Conservation (phyloP, 768 basidiomycete genomes). For the Pisolithus orientalis region DNA sequence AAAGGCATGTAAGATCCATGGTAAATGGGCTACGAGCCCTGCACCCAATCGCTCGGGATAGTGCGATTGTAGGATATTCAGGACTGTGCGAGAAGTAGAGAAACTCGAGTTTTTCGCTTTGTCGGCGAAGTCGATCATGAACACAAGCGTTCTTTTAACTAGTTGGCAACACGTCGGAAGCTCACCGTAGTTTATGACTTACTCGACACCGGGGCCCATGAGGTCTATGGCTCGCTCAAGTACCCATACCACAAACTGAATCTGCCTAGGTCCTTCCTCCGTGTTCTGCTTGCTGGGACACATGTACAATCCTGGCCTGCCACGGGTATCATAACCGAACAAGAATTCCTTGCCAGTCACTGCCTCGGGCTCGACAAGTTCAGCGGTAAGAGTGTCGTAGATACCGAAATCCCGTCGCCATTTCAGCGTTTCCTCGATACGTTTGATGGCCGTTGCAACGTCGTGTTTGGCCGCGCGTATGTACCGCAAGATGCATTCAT, state of each 20-base stretch:
- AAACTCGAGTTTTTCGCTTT: constrained; percentile 53
- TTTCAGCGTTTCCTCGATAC: constrained; percentile 64
- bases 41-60: constrained; percentile 83
- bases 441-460: constrained; percentile 46
- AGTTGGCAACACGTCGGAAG: background rate
- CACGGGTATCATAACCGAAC: constrained; percentile 65
- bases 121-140: constrained; percentile 77
- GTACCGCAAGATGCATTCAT: constrained; percentile 73
- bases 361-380: constrained; percentile 69
- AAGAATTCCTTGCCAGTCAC: constrained; percentile 78
- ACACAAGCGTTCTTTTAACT: constrained; percentile 47
- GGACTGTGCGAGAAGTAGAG: constrained; percentile 32
- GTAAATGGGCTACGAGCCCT: constrained; percentile 74
- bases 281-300: constrained; percentile 73
- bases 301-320: constrained; percentile 68
- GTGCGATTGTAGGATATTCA: constrained; percentile 70
- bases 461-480: constrained; percentile 78
- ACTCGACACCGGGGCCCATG: constrained; percentile 82
- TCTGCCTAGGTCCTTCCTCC: constrained; percentile 56
- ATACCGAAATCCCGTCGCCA: constrained; percentile 81
- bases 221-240: constrained; percentile 72
- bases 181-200: background rate
- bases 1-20: constrained; percentile 68
- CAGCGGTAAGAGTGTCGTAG: constrained; percentile 53
- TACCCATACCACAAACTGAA: constrained; percentile 71